Base-by-base conservation (phyloP, 129 eudicot species). In the Cynara cardunculus region DNA sequence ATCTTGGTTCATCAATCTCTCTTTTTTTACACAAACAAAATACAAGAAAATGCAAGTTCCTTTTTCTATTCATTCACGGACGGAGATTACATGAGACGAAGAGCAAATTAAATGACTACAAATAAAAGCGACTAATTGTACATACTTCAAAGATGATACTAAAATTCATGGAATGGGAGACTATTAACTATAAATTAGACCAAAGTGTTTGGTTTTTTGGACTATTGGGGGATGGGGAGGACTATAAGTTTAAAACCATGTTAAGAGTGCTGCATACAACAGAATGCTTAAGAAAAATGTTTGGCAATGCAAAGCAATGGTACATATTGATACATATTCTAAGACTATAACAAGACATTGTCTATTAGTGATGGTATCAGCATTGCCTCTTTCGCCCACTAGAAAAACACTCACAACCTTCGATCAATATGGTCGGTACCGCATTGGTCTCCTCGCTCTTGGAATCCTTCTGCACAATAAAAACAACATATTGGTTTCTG, bases 391-490 rank as follows among this genome's bases (percentile, higher is more conserved):
- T 72, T 46, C 67, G 21, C 64, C 78, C 77, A 84, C 72, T 39
- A 28, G 77, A 34, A 27, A 66, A 81, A 61, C 56, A 70, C 46
- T 32, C 67, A 0, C 30, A 10, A 61, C 25, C 19, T 11, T 64
- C 24, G 76, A 77, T 86, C 85, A 86, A 78, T 87, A 90, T 13
- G 94, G 94, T 26, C 91, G 80, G 88, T 87, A 90, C 61, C 94
- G 84, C 89, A 84, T 90, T 5, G 94, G 94, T 66, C 94, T 87
- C 85, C 94, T 90, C 35, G 86, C 90, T 65, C 94, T 83, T n/a
- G 94, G 94, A 79, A 90, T 86, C 84, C 94, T 87, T 85, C 94
- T 90, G 88, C 94, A 83, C 56, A 78, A 22, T 70, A 9, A 77
- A 4, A 53, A 76, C 12, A 75, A 75, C 24, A 70, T 27, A 74